A percentile compares a stretch with the other conserved stretches of the same genome.
Conservation (phyloP, 2,329 filamentous ascomycete species). For the Pezicula neosporulosa region DNA sequence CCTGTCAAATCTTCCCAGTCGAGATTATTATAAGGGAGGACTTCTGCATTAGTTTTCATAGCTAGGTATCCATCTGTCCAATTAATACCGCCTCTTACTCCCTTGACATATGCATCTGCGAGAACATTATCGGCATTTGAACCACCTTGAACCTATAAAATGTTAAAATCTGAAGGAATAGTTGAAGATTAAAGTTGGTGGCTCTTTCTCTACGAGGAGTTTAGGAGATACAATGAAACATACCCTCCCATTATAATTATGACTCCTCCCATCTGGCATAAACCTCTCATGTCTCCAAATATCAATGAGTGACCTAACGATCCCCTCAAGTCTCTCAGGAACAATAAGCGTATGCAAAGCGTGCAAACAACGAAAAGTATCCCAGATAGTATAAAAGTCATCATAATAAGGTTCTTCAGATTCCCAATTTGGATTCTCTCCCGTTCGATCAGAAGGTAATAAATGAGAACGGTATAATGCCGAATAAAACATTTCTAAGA, state of each 20-base stretch:
- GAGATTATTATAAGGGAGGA: constrained; percentile 52
- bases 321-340: constrained; percentile 59
- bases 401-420: constrained; percentile 65
- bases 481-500: constrained; percentile 51
- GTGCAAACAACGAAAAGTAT: constrained; percentile 48
- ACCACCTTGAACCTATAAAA: constrained; percentile 55
- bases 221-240: background rate
- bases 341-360: constrained; percentile 59
- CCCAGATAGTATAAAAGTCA: constrained; percentile 69
- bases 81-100: constrained; percentile 53
- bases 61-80: constrained; percentile 59
- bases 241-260: constrained; percentile 58
- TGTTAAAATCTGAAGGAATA: background rate
- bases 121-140: constrained; percentile 68
- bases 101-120: constrained; percentile 70
- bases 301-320: constrained; percentile 60
- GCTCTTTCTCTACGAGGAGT: no score
- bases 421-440: constrained; percentile 63
- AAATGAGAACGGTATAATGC: constrained; percentile 59
- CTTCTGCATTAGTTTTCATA: constrained; percentile 65
- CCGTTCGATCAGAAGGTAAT: constrained; percentile 65
- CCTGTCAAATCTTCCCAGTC: constrained; percentile 47
- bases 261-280: constrained; percentile 61
- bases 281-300: constrained; percentile 62
- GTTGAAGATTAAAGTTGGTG: no score